Percentiles rank a stretch among this genome's conserved stretches.
These are phyloP conservation scores for Starmerella khaoyaiensis DNA, from an alignment of 805 yeast genomes.

Conservation along the genomic window DNA sequence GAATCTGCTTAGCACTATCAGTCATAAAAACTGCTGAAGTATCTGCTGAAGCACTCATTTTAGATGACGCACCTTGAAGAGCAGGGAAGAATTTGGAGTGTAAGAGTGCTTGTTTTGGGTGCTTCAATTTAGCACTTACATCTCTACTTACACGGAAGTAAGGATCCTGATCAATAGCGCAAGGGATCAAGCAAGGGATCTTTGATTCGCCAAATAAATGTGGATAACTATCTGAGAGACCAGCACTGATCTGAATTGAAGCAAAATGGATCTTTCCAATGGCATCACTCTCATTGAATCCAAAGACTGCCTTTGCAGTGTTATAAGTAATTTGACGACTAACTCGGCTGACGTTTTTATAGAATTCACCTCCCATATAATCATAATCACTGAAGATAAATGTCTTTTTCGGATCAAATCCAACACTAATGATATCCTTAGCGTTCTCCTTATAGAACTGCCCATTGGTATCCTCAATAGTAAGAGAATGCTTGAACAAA, in stretches of 20 bases:
- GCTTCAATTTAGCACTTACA: conserved; percentile 87
- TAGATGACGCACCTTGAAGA: conserved; percentile 86
- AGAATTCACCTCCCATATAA: conserved; percentile 87
- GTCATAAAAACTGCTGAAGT: conserved; percentile 91
- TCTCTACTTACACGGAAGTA: conserved; percentile 95
- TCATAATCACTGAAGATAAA: conserved; percentile 86
- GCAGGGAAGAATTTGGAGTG: conserved; percentile 98
- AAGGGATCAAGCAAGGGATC: conserved; percentile 93
- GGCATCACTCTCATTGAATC: conserved; percentile 86
- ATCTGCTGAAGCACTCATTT: conserved; percentile 92
- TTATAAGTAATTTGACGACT: conserved; percentile 92
- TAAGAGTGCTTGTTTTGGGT: conserved; percentile 77
- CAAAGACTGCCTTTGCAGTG: conserved; percentile 95
- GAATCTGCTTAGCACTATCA: conserved; percentile 82
- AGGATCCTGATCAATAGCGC: conserved; percentile 99
- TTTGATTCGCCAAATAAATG: conserved; percentile 79
- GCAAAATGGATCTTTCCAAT: conserved; percentile 94
- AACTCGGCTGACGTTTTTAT: conserved; percentile 83
- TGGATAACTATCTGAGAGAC: conserved; percentile 93
- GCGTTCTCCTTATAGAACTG: conserved; percentile 69
- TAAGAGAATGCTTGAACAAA: conserved; percentile 78
- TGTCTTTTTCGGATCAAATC: conserved; percentile 88
- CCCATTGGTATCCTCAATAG: conserved; percentile 71
- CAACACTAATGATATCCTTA: conserved; percentile 84
- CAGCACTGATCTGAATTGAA: conserved; percentile 88